Evolutionary conservation across 805 yeast species (phyloP), one percentile per base, ranked within the genome.

Genomic region (Peterozyma xylosa): DNA sequence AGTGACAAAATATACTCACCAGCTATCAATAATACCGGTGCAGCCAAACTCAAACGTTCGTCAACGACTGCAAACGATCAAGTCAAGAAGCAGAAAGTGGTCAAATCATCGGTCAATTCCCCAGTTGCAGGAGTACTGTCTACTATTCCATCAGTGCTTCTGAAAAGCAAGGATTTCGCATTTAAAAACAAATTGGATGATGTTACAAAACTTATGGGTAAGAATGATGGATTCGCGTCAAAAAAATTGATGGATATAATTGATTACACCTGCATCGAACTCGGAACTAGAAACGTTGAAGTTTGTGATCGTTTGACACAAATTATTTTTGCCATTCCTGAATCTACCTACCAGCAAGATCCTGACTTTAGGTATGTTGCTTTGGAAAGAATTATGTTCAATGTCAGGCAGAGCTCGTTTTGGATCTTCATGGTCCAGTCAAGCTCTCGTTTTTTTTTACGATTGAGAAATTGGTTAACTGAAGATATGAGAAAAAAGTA

Each of bases 291-390:
- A 7, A 21, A 21, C 7, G 27, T 21, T 21, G 27, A 37, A 34
- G 32, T 50, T 2, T 13, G 41, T 3, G 42, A 37, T n/a, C 37
- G 44, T 30, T 7, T 45, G 7, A 13, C 35, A 9, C 33, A 38
- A 15, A 41, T 41, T n/a, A 33, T 45, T 11, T 34, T 40, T 9
- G 14, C 32, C 9, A 45, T 50, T 16, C 47, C 46, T 16, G 50
- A 50, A 38, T 15, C 35, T 3, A 29, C 47, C 5, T 50, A 42
- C 30, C 47, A 39, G 29, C 11, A 5, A 7, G 29, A 30, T 30
- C 45, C 45, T 2, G 53, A 50, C 30, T 50, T 45, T 36, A 37
- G 53, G 14, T 41, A 42, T 37, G 33, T 41, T n/a, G 50, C 47
- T 14, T 37, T 46, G 38, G 18, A 29, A 7, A 18, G 37, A 21